phyloP scores from a whole-genome alignment of 345 rosid genomes.

The Geranium rotundifolium region DNA sequence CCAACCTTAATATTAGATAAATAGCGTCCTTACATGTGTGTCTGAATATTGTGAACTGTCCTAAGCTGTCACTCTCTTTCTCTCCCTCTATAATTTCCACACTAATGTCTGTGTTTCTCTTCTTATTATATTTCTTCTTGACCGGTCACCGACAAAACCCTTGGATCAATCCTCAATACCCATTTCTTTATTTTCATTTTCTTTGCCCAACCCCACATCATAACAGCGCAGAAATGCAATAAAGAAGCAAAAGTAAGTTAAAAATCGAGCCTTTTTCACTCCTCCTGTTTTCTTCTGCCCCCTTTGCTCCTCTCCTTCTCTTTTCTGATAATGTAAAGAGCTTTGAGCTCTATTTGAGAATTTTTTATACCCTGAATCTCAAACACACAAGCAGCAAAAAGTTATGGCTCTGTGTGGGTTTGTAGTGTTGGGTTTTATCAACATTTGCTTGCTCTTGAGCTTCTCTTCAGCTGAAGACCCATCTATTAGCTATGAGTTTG shows the following conservation, averaged over 20 bases:
- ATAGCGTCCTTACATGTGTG: conserved; percentile 1
- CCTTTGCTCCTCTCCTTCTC: not conserved
- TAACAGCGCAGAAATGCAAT: not conserved
- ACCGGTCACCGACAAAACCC: conserved; percentile 29
- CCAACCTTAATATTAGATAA: not conserved
- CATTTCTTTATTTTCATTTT: no score
- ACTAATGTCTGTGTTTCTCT: no score
- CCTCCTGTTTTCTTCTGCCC: conserved; percentile 9
- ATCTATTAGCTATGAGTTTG: conserved; percentile 47
- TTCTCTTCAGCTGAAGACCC: conserved; percentile 71
- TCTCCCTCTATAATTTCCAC: no score
- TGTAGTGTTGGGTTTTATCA: conserved; percentile 38
- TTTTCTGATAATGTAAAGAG: conserved; percentile 29
- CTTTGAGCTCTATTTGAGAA: conserved; percentile 3
- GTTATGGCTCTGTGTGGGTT: conserved; percentile 43
- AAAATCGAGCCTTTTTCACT: conserved; percentile 17
- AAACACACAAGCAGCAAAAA: conserved; percentile 1
- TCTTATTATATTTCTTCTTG: not conserved
- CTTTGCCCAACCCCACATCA: no score
- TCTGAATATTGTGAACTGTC: not conserved
- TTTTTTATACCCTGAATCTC: not conserved
- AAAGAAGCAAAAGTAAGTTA: conserved; percentile 3
- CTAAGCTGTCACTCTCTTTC: not conserved
- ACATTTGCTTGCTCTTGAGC: conserved; percentile 33
- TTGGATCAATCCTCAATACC: not conserved